Evolutionary conservation across 1,284 basidiomycete species (phyloP).

Genomic region (Phlebopus sp.): DNA sequence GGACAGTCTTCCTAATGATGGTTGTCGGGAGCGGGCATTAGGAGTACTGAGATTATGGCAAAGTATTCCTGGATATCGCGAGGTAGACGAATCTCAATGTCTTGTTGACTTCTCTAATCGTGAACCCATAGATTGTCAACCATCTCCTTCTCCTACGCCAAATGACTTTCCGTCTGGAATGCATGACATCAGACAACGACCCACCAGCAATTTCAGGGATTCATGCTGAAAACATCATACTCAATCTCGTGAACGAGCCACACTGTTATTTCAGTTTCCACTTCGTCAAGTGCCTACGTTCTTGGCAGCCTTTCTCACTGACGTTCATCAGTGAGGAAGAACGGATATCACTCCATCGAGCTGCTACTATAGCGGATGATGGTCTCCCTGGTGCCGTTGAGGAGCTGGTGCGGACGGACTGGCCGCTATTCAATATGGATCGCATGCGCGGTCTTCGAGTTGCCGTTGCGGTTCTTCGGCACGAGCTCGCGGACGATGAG

Average conservation of each 20-base stretch:
- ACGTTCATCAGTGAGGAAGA: slow-evolving; percentile 61
- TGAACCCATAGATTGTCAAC: slow-evolving; percentile 53
- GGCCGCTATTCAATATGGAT: slow-evolving; percentile 39
- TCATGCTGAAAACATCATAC: slow-evolving; percentile 65
- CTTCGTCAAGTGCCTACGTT: slow-evolving; percentile 53
- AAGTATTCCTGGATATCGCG: slow-evolving; percentile 33
- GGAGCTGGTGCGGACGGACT: slow-evolving; percentile 41
- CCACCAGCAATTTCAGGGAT: slow-evolving; percentile 59
- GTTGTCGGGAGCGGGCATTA: slow-evolving; percentile 59
- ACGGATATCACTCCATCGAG: slow-evolving; percentile 51
- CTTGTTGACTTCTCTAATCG: slow-evolving; percentile 37
- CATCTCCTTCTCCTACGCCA: slow-evolving; percentile 62
- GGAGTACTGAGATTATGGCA: slow-evolving; percentile 71
- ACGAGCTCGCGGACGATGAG: slow-evolving; percentile 47
- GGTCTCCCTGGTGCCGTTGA: slow-evolving; percentile 62
- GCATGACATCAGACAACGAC: slow-evolving; percentile 56
- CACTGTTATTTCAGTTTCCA: slow-evolving; percentile 56
- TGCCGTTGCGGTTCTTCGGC: slow-evolving; percentile 53
- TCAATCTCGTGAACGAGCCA: slow-evolving; percentile 58
- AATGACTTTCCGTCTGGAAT: slow-evolving; percentile 59
- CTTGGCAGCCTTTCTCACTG: slow-evolving; percentile 43
- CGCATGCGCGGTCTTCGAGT: slow-evolving; percentile 59
- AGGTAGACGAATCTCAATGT: slow-evolving; percentile 48
- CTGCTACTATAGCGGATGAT: slow-evolving; percentile 62
- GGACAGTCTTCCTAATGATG: slow-evolving; percentile 66